Conservation (phyloP, 1,139 yeast species). For the Yamadazyma conglobata region DNA sequence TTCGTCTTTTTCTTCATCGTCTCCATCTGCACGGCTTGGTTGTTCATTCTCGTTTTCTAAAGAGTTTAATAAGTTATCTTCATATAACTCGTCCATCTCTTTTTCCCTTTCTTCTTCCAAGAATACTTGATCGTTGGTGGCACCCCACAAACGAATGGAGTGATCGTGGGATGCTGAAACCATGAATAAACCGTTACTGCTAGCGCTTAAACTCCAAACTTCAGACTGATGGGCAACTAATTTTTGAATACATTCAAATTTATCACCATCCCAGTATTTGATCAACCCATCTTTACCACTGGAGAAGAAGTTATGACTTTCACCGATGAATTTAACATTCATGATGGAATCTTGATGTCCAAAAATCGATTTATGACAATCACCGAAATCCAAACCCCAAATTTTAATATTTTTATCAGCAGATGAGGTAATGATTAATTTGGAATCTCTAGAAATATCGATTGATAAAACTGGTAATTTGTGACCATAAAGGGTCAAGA, state of each 20-base stretch:
- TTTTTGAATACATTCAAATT: conserved; percentile 89
- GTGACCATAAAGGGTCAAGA: conserved; percentile 88
- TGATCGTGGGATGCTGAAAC: conserved; percentile 94
- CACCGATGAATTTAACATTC: conserved; percentile 81
- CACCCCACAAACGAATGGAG: conserved; percentile 86
- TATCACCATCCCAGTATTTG: conserved; percentile 98
- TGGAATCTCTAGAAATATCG: conserved; percentile 86
- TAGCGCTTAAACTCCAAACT: conserved; percentile 85
- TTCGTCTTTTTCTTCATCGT: conserved; percentile 33
- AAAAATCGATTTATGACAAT: conserved; percentile 92
- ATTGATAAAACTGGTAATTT: conserved; percentile 88
- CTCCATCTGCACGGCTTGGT: too few relatives aligned
- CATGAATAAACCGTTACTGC: conserved; percentile 67
- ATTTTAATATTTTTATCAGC: conserved; percentile 96
- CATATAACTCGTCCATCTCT: conserved; percentile 90
- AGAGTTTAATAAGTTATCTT: conserved; percentile 65
- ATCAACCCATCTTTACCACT: conserved; percentile 85
- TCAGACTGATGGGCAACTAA: conserved; percentile 87
- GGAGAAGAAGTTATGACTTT: conserved; percentile 83
- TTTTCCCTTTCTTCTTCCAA: conserved; percentile 94
- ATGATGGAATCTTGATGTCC: conserved; percentile 96
- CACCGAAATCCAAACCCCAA: conserved; percentile 99
- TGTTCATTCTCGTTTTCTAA: conserved; percentile 52
- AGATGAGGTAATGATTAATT: conserved; percentile 83
- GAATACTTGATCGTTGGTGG: conserved; percentile 90